Evolutionary conservation across 2,329 filamentous ascomycete species (phyloP), one percentile per base, ranked within the genome.

Genomic region (Cryphonectria nitschkei): DNA sequence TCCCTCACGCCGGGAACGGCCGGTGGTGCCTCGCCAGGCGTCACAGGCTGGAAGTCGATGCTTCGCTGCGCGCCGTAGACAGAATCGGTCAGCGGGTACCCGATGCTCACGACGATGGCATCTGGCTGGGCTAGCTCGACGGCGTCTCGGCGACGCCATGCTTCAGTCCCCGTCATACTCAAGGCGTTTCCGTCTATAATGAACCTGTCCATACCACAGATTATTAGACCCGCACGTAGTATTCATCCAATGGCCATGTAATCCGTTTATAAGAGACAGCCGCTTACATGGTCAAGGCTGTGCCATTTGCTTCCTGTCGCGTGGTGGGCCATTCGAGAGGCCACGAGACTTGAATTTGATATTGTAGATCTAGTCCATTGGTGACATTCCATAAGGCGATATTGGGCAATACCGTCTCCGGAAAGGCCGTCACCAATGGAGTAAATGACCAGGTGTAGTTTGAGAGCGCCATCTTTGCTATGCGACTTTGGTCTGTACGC

Each of bases 171-270:
- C 0, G 77, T 76, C 67, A 74, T 69, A 60, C 70, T 75, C 34
- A 76, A 62, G 39, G 76, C 76, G 67, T 78, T 78, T 29, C 76
- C 77, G 65, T 78, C 77, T 7, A 76, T 71, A 7, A 77, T 72
- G 63, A 74, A 77, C 69, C 76, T 75, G 52, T 67, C 26, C 26
- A 77, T 22, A 58, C 4, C 5, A 5, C 22, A 61, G 29, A 9
- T 19, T 34, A 26, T 13, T 63, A 22, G 39, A 9, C 26, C 22
- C 32, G 32, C 32, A 29, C 46, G 5, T 37, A 14, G 56, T 29
- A 32, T 26, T 26, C 26, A 26, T 26, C 26, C 26, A 37, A 4
- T 6, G 3, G 7, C 9, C 1, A 46, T 26, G 14, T 13, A 39
- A n/a, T 37, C 7, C 9, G 46, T 34, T 34, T 29, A 34, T 43